Evolutionary conservation across 495 filamentous ascomycete species (phyloP), one percentile per base, ranked within the genome.

Genomic region (Aspergillus saccharolyticus): DNA sequence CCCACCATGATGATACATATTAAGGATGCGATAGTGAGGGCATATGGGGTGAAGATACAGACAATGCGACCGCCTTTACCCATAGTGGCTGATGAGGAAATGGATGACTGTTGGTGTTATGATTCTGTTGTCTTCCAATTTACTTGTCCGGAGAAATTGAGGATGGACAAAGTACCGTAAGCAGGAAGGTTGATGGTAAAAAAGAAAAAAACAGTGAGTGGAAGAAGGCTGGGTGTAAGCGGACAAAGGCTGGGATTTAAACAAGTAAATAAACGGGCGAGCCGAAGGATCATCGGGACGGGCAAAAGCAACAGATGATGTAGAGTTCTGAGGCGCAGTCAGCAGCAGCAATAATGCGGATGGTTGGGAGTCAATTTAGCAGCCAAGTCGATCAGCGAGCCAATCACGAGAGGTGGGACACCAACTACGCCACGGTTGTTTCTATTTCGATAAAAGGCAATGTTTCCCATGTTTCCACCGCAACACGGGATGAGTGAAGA

Each of bases 41-140:
- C 76, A 74, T 91, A 89, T 53, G 91, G 90, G 73, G 86, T 75
- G 75, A 86, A 80, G 76, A 94, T 90, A 74, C 90, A 95, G 62
- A 85, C 74, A 60, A 91, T 81, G 64, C 90, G 83, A 63, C 89
- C 90, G 62, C 79, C 79, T 80, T 85, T 88, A 48, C 84, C 84
- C 85, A 88, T 88, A 58, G 57, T 82, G 71, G 51, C 58, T 45
- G 47, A 59, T 15, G 50, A 73, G 51, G 22, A 24, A 46, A 48
- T 30, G 25, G 25, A 39, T 22, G 55, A 33, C 15, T 42, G 3
- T 18, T 21, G 30, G 17, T 9, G 19, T 14, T 52, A 18, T 19
- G 18, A 43, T 42, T 10, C 17, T 20, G 54, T 49, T 24, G 24
- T 15, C 3, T 53, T 42, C 15, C 9, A 17, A 28, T 43, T 21